A percentile compares a stretch with the other conserved stretches of the same genome.
Evolutionary conservation across 2,329 filamentous ascomycete species (phyloP).

Genomic region (Coniochaeta hoffmannii): DNA sequence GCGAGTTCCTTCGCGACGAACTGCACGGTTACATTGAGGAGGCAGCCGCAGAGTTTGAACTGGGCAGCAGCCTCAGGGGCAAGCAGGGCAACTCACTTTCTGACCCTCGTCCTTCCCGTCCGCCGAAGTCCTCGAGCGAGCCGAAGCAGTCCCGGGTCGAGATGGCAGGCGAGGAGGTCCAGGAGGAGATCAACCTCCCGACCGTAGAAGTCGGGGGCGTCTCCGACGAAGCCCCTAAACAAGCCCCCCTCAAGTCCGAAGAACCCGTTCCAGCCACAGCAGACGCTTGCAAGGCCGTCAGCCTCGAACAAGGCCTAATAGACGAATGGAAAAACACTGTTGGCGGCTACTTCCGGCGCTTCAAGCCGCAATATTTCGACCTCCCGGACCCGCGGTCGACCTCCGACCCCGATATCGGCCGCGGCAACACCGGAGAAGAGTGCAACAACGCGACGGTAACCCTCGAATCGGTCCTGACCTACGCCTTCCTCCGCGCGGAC

Average conservation of each 20-base stretch:
- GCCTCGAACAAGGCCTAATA: constrained; percentile 65
- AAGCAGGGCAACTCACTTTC: constrained; percentile 7
- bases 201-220: constrained; percentile 22
- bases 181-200: constrained; percentile 27
- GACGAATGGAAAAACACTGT: constrained; percentile 75
- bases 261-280: constrained; percentile 40
- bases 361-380: constrained; percentile 71
- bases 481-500: constrained; percentile 89
- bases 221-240: constrained; percentile 28
- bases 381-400: constrained; percentile 13
- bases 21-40: constrained; percentile 86
- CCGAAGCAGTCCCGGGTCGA: constrained; percentile 26
- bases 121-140: neutral
- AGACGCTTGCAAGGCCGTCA: constrained; percentile 51
- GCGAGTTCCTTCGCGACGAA: constrained; percentile 74
- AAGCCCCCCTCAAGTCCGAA: constrained; percentile 28
- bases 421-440: constrained; percentile 13
- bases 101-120: neutral
- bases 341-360: constrained; percentile 90
- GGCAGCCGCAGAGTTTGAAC: constrained; percentile 65
- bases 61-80: constrained; percentile 64
- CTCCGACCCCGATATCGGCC: neutral
- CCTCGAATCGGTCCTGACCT: constrained; percentile 74
- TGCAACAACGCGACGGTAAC: constrained; percentile 37
- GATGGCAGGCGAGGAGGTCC: constrained; percentile 40